These are phyloP conservation scores for Orbilia oligospora DNA, from an alignment of 2,329 filamentous ascomycete species.

Conservation along the genomic window DNA sequence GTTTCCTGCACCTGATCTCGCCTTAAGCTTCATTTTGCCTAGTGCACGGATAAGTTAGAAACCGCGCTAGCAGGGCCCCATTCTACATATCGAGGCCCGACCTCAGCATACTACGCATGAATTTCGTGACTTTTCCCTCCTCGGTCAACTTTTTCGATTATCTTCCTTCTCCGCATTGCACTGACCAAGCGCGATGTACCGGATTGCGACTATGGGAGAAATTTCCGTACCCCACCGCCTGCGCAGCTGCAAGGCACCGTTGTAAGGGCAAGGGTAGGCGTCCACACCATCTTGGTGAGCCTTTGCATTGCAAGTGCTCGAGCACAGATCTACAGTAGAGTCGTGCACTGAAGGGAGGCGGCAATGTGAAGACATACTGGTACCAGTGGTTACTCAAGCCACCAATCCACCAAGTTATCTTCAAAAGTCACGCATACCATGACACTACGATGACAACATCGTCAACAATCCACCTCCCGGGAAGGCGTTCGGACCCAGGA, in stretches of 20 bases:
- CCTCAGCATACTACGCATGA: background rate
- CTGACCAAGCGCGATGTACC: slow-evolving; percentile 48
- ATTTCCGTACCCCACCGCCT: slow-evolving; percentile 59
- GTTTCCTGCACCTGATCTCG: slow-evolving; percentile 45
- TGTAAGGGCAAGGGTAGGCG: slow-evolving; percentile 49
- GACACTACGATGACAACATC: slow-evolving; percentile 31
- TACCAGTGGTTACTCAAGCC: slow-evolving; percentile 48
- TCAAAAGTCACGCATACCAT: slow-evolving; percentile 6
- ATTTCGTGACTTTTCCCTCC: slow-evolving; percentile 31
- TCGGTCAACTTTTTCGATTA: slow-evolving; percentile 31
- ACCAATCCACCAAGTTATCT: background rate
- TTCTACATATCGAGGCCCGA: slow-evolving; percentile 19
- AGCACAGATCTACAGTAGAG: slow-evolving; percentile 23
- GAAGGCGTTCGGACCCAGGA: slow-evolving; percentile 8
- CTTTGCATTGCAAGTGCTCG: slow-evolving; percentile 42
- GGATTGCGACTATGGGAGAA: slow-evolving; percentile 59
- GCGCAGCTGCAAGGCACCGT: slow-evolving; percentile 59
- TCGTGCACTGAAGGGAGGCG: slow-evolving; percentile 14
- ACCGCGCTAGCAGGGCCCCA: slow-evolving; percentile 45
- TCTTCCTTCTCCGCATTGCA: slow-evolving; percentile 56
- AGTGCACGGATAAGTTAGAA: slow-evolving; percentile 56
- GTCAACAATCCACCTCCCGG: slow-evolving; percentile 21
- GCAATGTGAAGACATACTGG: slow-evolving; percentile 28
- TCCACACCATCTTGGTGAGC: slow-evolving; percentile 41
- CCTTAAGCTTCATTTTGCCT: slow-evolving; percentile 45